phyloP scores from a whole-genome alignment of 805 yeast species.

The Yamadazyma nakazawae region DNA sequence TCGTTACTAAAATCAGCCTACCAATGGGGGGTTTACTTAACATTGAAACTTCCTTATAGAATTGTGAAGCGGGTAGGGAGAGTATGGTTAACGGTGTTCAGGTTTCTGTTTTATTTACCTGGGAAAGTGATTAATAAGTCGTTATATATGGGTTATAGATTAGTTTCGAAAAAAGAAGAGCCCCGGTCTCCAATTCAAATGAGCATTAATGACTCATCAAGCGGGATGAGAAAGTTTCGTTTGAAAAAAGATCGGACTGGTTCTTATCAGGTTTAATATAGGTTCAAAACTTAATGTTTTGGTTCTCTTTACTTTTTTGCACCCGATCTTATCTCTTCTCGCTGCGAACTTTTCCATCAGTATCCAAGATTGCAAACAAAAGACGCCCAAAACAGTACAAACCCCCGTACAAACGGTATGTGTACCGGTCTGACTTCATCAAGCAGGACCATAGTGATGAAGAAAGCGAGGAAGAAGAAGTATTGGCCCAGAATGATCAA shows the following conservation, averaged over 20 bases:
- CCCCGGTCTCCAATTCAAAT: not conserved
- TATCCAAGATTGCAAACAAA: slow-evolving; percentile 71
- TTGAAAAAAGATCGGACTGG: slow-evolving; percentile 2
- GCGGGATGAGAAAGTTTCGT: slow-evolving; percentile 15
- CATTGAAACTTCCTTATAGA: not conserved
- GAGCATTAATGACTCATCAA: not conserved
- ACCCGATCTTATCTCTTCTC: too few relatives aligned
- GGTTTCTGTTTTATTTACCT: not conserved
- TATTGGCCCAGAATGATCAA: slow-evolving; percentile 10
- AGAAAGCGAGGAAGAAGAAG: slow-evolving; percentile 15
- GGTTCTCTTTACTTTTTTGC: too few relatives aligned
- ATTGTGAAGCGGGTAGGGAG: not conserved
- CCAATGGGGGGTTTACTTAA: not conserved
- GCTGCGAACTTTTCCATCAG: slow-evolving; percentile 1
- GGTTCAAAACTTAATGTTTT: too few relatives aligned
- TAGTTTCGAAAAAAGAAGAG: not conserved
- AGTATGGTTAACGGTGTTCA: not conserved
- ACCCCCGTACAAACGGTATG: slow-evolving; percentile 78
- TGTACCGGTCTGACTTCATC: slow-evolving; percentile 43
- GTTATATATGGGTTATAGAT: not conserved
- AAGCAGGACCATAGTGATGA: slow-evolving; percentile 25
- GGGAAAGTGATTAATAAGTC: not conserved
- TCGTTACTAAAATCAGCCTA: not conserved
- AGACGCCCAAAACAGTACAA: slow-evolving; percentile 79
- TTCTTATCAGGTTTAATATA: not conserved